These are phyloP conservation scores for Penicillium sp. DNA, from an alignment of 2,329 filamentous ascomycete genomes.

Conservation along the genomic window DNA sequence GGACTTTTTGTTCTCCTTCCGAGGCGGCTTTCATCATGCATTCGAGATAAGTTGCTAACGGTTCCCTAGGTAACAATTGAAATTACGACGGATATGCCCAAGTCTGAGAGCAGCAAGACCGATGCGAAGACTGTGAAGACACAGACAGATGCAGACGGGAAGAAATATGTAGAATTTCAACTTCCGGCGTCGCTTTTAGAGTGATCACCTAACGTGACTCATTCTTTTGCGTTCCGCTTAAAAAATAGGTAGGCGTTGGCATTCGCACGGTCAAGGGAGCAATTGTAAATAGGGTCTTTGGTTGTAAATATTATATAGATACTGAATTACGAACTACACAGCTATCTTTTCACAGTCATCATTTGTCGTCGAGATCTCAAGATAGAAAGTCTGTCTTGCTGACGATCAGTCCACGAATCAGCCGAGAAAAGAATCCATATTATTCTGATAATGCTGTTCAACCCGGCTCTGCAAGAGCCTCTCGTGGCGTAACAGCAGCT, in stretches of 20 bases:
- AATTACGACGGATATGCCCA: constrained; percentile 44
- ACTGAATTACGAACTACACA: neutral
- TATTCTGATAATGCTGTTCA: neutral
- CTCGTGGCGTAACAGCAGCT: neutral
- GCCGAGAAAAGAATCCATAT: neutral
- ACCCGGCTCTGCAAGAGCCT: neutral
- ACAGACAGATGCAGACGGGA: constrained; percentile 7
- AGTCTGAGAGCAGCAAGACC: constrained; percentile 27
- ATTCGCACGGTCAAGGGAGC: neutral
- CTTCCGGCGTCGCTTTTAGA: constrained; percentile 23
- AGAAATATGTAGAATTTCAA: constrained; percentile 13
- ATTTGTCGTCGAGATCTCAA: neutral
- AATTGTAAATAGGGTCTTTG: neutral
- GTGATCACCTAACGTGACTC: constrained; percentile 4
- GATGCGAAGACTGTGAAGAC: constrained; percentile 11
- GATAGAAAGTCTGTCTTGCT: neutral
- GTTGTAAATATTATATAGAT: neutral
- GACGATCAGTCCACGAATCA: neutral
- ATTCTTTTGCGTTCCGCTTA: neutral
- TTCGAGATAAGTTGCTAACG: constrained; percentile 13
- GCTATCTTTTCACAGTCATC: neutral
- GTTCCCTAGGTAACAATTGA: constrained; percentile 40
- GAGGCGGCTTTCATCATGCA: constrained; percentile 23
- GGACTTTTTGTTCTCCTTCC: constrained; percentile 26
- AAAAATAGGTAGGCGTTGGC: neutral